phyloP scores from a whole-genome alignment of 2,329 filamentous ascomycete species.

The Ophiocordyceps sinensis region DNA sequence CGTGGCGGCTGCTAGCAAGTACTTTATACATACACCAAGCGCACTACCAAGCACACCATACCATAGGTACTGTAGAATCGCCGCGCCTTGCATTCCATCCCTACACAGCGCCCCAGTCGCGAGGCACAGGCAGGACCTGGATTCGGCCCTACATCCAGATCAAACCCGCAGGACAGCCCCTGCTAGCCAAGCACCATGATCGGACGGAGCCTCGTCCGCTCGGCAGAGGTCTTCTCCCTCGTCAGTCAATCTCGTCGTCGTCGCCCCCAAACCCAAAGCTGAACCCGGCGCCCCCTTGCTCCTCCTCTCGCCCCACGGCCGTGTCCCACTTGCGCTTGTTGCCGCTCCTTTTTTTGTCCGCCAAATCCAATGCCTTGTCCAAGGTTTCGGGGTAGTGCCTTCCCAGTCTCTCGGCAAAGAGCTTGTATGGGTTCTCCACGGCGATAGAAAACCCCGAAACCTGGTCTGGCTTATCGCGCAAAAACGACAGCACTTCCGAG shows the following conservation, averaged over 20 bases:
- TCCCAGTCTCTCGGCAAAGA: constrained; percentile 58
- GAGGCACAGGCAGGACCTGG: too few relatives aligned
- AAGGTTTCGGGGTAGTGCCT: constrained; percentile 52
- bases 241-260: constrained; percentile 15
- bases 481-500: constrained; percentile 60
- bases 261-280: constrained; percentile 41
- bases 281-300: constrained; percentile 24
- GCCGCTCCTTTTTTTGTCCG: constrained; percentile 47
- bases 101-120: too few relatives aligned
- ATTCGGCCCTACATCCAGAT: too few relatives aligned
- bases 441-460: constrained; percentile 71
- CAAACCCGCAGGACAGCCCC: too few relatives aligned
- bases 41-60: too few relatives aligned
- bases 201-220: too few relatives aligned
- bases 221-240: too few relatives aligned
- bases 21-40: too few relatives aligned
- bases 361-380: constrained; percentile 45
- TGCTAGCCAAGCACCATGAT: too few relatives aligned
- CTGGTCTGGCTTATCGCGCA: constrained; percentile 70
- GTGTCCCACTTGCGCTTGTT: constrained; percentile 82
- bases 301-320: constrained; percentile 35
- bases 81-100: too few relatives aligned
- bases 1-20: too few relatives aligned
- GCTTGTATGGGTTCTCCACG: constrained; percentile 55
- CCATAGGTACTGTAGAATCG: too few relatives aligned